Conservation (phyloP, 2,329 filamentous ascomycete species). For the Epichloe aotearoae region DNA sequence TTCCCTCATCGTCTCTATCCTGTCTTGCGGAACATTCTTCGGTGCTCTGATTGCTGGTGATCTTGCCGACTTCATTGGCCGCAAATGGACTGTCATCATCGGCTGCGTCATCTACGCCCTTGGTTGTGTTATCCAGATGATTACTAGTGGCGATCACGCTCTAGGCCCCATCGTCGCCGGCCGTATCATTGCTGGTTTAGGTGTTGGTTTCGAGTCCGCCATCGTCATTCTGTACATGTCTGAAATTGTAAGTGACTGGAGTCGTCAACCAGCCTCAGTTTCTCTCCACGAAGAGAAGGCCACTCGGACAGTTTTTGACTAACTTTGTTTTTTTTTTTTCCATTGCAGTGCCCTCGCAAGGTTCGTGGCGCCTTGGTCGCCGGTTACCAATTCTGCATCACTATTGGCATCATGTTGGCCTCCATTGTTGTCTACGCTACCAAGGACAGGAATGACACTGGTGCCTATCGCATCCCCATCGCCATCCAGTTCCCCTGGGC, state of each 20-base stretch:
- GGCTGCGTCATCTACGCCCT: conserved; percentile 60
- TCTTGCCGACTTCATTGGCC: conserved; percentile 60
- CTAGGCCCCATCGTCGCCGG: conserved; percentile 56
- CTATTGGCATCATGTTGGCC: conserved; percentile 63
- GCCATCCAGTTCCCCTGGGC: conserved; percentile 71
- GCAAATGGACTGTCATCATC: conserved; percentile 56
- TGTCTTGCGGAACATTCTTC: conserved; percentile 68
- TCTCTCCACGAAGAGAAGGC: neutral
- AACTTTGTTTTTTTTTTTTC: neutral
- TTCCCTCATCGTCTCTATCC: conserved; percentile 58
- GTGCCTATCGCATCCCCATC: conserved; percentile 71
- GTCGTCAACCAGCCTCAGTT: neutral
- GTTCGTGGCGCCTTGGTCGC: conserved; percentile 68
- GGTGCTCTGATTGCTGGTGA: conserved; percentile 67
- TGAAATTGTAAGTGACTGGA: conserved; percentile 45
- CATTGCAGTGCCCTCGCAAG: conserved; percentile 42
- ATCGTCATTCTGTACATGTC: conserved; percentile 82
- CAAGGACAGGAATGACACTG: conserved; percentile 45
- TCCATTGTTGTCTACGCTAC: conserved; percentile 63
- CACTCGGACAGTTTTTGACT: neutral
- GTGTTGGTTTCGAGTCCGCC: conserved; percentile 70
- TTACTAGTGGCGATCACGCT: conserved; percentile 29
- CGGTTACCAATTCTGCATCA: conserved; percentile 75
- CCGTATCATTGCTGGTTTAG: conserved; percentile 62
- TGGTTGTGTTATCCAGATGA: conserved; percentile 55